A percentile compares a stretch with the other conserved stretches of the same genome.
These are phyloP conservation scores for Penicillium flavigenum DNA, from an alignment of 495 filamentous ascomycete species.

Conservation along the genomic window DNA sequence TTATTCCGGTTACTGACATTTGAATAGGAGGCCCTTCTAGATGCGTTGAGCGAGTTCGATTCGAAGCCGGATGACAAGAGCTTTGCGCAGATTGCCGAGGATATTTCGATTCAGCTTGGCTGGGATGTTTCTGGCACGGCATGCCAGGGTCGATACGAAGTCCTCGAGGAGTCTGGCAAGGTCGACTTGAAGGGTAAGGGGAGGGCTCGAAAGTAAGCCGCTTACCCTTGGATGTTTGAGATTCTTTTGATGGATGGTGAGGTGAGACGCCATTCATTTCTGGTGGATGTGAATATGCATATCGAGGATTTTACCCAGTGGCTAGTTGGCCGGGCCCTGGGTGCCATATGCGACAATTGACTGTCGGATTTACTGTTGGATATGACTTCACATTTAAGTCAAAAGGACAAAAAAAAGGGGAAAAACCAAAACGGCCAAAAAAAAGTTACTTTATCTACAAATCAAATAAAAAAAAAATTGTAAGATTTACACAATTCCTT, in stretches of 20 bases:
- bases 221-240: neutral
- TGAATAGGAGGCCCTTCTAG: neutral
- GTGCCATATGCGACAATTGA: neutral
- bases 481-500: neutral
- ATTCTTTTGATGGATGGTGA: neutral
- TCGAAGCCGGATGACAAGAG: neutral
- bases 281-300: neutral
- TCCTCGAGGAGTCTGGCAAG: neutral
- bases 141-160: neutral
- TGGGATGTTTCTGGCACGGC: neutral
- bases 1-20: neutral
- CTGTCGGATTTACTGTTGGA: neutral
- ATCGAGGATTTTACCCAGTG: neutral
- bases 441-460: neutral
- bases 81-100: neutral
- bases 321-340: constrained; percentile 3
- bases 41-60: neutral
- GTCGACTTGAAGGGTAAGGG: neutral
- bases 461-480: neutral
- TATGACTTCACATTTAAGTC: neutral
- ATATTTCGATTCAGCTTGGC: neutral
- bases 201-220: neutral
- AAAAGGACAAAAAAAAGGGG: neutral
- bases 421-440: neutral
- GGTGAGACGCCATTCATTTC: neutral